Conservation (phyloP, 306 rosid species). For the Nissolia schottii region DNA sequence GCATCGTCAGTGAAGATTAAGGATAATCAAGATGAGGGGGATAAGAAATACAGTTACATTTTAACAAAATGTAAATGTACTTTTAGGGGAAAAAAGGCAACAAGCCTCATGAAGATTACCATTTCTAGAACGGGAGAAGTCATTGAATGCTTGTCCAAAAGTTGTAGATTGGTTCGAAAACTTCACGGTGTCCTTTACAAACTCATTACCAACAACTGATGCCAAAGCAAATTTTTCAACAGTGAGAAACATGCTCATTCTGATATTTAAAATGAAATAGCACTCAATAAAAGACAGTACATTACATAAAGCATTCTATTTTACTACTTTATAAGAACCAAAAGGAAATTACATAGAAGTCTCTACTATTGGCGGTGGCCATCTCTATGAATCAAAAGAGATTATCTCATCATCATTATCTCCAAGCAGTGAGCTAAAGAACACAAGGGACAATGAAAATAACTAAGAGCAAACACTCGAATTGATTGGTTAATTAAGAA, state of each 20-base stretch:
- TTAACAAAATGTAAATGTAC: not conserved
- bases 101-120: conserved; percentile 43
- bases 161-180: conserved; percentile 78
- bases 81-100: not conserved
- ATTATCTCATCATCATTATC: not conserved
- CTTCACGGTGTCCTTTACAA: conserved; percentile 73
- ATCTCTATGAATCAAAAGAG: not conserved
- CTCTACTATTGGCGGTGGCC: not conserved
- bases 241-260: conserved; percentile 19
- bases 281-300: not conserved
- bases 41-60: not conserved
- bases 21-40: not conserved
- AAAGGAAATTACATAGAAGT: not conserved
- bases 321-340: not conserved
- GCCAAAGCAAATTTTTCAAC: conserved; percentile 12
- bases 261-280: not conserved
- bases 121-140: conserved; percentile 52
- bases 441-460: not conserved
- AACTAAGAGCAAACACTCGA: not conserved
- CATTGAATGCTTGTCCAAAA: conserved; percentile 77
- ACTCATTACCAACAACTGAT: conserved; percentile 78
- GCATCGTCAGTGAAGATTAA: not conserved
- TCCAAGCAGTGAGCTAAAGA: not conserved
- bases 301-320: not conserved
- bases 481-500: too few relatives aligned